Evolutionary conservation across 78 protist species (phyloP), one percentile per base, ranked within the genome.

Genomic region (Salpingoeca rosetta): DNA sequence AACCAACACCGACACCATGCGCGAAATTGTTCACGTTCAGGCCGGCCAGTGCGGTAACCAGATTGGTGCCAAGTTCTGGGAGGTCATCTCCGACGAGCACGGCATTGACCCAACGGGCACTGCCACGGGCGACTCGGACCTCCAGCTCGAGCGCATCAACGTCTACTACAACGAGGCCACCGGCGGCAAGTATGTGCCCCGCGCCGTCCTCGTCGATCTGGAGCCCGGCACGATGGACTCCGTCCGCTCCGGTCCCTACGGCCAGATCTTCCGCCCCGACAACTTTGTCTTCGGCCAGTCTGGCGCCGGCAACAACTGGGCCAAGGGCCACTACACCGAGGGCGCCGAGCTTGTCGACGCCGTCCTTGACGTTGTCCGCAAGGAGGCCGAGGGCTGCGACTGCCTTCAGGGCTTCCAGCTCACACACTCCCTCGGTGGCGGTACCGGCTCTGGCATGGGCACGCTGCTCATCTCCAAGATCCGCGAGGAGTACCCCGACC

Each of bases 371-470:
- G 94, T 94, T 51, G 94, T 97, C 36, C 95, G 98, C 87, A 96
- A 93, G 90, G 99, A 97, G 90, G 98, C 99, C 38, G 99, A 97
- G 92, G 36, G 77, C 73, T 92, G 96, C 89, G 98, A 97, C 85
- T 95, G 98, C 88, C 95, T 98, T 27, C 99, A 98, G 90, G 99
- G 99, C 79, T 97, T 98, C 97, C 99, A 96, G 88, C 28, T 88
- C 40, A 38, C 85, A n/a, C 91, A 88, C 86, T 98, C 99, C 28
- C 94, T 98, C 51, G 99, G 99, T 44, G 99, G 99, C 65, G 99
- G 99, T 44, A 98, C 99, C 41, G 99, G 99, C 75, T 96, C 99
- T 28, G 90, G 92, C 80, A 79, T 94, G 89, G 96, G 96, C 78
- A 94, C 98, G 40, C 92, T 95, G 37, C 89, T 95, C 76, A 88